A percentile compares a stretch with the other conserved stretches of the same genome.
These are phyloP conservation scores for Trichoderma endophyticum DNA, from an alignment of 2,329 filamentous ascomycete genomes.

Conservation along the genomic window DNA sequence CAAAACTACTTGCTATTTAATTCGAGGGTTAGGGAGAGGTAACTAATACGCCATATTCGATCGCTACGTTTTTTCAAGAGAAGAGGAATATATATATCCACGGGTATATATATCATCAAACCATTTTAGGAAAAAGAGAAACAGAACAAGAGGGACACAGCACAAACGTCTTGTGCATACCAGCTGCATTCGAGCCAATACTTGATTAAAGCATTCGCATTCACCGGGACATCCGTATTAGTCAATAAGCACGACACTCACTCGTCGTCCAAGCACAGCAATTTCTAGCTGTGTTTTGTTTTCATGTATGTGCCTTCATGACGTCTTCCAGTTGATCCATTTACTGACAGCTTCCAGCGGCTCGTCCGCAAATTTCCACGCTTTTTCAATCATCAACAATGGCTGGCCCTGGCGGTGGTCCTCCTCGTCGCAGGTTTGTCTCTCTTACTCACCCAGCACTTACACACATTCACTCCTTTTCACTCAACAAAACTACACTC, in stretches of 20 bases:
- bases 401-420: conserved; percentile 93
- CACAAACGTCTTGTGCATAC: not conserved
- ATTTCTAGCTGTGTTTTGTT: conserved; percentile 29
- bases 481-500: not conserved
- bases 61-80: conserved; percentile 34
- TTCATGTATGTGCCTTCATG: conserved; percentile 28
- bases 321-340: not conserved
- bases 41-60: conserved; percentile 29
- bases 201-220: not conserved
- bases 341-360: conserved; percentile 17
- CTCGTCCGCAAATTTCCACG: conserved; percentile 32
- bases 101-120: not conserved
- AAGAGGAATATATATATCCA: conserved; percentile 14
- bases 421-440: conserved; percentile 67
- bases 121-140: not conserved
- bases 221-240: not conserved
- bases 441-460: not conserved
- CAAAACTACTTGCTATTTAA: conserved; percentile 1
- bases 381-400: conserved; percentile 52
- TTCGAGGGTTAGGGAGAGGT: not conserved
- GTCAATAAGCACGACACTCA: conserved; percentile 33
- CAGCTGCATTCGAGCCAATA: not conserved
- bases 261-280: conserved; percentile 30
- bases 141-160: not conserved
- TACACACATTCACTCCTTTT: not conserved